Evolutionary conservation across 1,284 basidiomycete species (phyloP).

Genomic region (Ceratorhiza oryzae-sativae): DNA sequence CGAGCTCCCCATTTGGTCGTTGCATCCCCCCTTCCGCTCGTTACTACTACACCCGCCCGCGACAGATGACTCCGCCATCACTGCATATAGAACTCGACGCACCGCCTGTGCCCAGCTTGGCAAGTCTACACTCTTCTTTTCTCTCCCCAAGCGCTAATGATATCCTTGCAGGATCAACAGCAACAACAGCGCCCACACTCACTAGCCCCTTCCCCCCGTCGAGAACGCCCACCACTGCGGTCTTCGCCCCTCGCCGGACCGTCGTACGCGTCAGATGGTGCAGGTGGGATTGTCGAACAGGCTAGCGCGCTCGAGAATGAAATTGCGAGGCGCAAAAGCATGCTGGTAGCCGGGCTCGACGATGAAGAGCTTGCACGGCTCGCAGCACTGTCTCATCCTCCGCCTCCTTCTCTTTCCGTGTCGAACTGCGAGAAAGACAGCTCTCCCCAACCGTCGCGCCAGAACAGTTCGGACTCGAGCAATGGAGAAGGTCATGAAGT

Average conservation of each 20-base stretch:
- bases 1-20: neutral
- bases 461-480: constrained; percentile 3
- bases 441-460: neutral
- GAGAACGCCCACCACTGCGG: constrained; percentile 19
- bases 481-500: neutral
- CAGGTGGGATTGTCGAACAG: constrained; percentile 13
- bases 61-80: neutral
- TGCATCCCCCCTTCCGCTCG: neutral
- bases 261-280: constrained; percentile 20
- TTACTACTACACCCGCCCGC: neutral
- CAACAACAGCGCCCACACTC: neutral
- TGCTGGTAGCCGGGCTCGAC: neutral
- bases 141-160: neutral
- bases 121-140: neutral
- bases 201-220: neutral
- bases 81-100: neutral
- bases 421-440: neutral
- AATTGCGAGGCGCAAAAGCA: constrained; percentile 7
- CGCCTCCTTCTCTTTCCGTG: neutral
- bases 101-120: neutral
- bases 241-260: constrained; percentile 30
- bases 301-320: constrained; percentile 28
- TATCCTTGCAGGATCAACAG: neutral
- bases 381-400: constrained; percentile 4
- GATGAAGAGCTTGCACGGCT: constrained; percentile 11